Percentiles rank a stretch among this genome's conserved stretches.
Evolutionary conservation across 2,329 filamentous ascomycete genomes (phyloP).

Genomic region (Colletotrichum noveboracense): DNA sequence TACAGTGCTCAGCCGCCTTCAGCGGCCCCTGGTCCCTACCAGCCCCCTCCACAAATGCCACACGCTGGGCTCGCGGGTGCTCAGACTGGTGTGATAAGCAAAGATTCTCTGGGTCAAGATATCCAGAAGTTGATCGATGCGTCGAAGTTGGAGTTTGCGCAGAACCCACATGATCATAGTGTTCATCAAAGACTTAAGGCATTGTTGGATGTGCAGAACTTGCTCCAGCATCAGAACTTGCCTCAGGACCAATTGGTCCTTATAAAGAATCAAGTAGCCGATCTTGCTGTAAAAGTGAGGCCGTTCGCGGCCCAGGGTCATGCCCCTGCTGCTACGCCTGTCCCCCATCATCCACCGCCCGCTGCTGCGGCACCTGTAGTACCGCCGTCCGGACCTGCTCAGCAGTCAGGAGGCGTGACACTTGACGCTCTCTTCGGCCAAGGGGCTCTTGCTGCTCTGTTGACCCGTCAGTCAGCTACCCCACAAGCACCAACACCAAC

Average conservation of each 20-base stretch:
- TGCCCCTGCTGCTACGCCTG: conserved; percentile 44
- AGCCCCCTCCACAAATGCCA: conserved; percentile 43
- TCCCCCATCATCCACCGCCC: conserved; percentile 37
- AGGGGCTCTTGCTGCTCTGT: conserved; percentile 63
- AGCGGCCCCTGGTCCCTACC: conserved; percentile 43
- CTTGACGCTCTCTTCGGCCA: conserved; percentile 65
- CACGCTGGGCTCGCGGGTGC: conserved; percentile 37
- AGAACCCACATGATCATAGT: conserved; percentile 76
- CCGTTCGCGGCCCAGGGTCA: conserved; percentile 47
- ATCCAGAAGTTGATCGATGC: conserved; percentile 78
- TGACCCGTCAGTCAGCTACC: conserved; percentile 59
- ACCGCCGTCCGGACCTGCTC: conserved; percentile 30
- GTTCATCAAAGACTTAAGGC: conserved; percentile 83
- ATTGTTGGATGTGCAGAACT: conserved; percentile 81
- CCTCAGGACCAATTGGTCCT: conserved; percentile 82
- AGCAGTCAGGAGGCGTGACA: conserved; percentile 41
- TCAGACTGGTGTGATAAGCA: conserved; percentile 54
- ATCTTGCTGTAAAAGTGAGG: conserved; percentile 71
- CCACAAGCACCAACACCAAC: conserved; percentile 53
- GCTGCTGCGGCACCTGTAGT: conserved; percentile 37
- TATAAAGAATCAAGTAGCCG: conserved; percentile 84
- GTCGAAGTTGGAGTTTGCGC: conserved; percentile 76
- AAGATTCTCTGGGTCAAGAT: conserved; percentile 82
- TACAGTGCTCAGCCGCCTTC: conserved; percentile 43
- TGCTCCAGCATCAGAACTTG: conserved; percentile 79